Conservation (phyloP, 805 yeast genomes). For the Candida ponderosae region DNA sequence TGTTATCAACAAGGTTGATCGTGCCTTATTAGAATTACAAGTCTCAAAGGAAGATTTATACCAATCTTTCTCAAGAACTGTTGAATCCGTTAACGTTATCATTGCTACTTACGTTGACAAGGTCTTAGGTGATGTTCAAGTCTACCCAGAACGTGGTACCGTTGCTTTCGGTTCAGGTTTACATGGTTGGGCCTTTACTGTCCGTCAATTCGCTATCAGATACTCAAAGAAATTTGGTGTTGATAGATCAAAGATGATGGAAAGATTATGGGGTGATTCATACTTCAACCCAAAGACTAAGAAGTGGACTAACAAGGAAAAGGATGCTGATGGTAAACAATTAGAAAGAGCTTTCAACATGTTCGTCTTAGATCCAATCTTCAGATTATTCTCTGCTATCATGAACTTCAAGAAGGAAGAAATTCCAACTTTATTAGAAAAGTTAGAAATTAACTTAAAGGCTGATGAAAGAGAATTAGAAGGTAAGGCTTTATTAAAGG, state of each 20-base stretch:
- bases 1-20: conserved; percentile 97
- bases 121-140: conserved; percentile 92
- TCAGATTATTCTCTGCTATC: conserved; percentile 92
- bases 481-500: conserved; percentile 97
- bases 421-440: conserved; percentile 84
- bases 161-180: conserved; percentile 99
- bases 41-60: conserved; percentile 97
- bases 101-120: conserved; percentile 91
- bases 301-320: conserved; percentile 96
- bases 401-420: conserved; percentile 99
- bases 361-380: conserved; percentile 98
- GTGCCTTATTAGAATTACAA: conserved; percentile 98
- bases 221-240: conserved; percentile 99
- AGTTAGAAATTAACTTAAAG: conserved; percentile 90
- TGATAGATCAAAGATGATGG: conserved; percentile 96
- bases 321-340: conserved; percentile 90
- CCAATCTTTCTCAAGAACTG: conserved; percentile 97
- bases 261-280: conserved; percentile 99
- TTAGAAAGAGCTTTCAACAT: conserved; percentile 99
- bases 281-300: conserved; percentile 99
- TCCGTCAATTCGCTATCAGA: conserved; percentile 96
- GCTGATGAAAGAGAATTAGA: conserved; percentile 96
- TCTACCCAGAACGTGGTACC: conserved; percentile 98
- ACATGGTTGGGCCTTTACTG: conserved; percentile 99
- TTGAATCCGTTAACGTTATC: conserved; percentile 98